These are phyloP conservation scores for Pneumocystis murina DNA, from an alignment of 1,139 yeast genomes.

Conservation along the genomic window DNA sequence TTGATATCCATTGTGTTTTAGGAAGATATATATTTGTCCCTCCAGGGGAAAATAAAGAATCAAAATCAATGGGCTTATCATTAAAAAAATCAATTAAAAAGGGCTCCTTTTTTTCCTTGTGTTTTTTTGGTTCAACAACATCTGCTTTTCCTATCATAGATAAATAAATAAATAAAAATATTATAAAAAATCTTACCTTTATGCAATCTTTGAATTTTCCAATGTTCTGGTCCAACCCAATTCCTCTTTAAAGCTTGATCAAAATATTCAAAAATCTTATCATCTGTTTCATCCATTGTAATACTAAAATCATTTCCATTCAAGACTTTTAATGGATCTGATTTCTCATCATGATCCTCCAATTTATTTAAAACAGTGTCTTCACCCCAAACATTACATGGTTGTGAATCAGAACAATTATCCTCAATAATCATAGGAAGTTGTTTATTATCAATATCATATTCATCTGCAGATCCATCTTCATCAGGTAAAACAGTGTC, in stretches of 20 bases:
- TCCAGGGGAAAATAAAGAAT: conserved; percentile 38
- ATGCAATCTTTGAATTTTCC: conserved; percentile 63
- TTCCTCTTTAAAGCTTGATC: conserved; percentile 52
- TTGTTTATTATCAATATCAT: background rate
- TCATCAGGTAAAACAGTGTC: conserved; percentile 5
- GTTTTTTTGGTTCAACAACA: conserved; percentile 8
- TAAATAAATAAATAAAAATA: conserved; percentile 15
- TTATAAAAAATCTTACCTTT: conserved; percentile 10
- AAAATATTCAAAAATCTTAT: conserved; percentile 63
- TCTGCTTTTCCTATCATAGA: background rate
- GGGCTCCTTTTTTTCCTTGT: conserved; percentile 23
- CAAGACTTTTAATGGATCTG: conserved; percentile 1
- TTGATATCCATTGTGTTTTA: conserved; percentile 29
- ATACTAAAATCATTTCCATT: conserved; percentile 1
- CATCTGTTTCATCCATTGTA: conserved; percentile 28
- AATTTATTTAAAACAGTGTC: background rate
- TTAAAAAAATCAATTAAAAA: conserved; percentile 38
- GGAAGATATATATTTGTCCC: conserved; percentile 31
- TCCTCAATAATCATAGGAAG: conserved; percentile 1
- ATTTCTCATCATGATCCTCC: background rate
- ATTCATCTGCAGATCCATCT: background rate
- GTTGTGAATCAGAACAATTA: conserved; percentile 7
- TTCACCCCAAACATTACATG: conserved; percentile 13
- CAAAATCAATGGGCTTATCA: conserved; percentile 32
- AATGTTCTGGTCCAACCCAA: conserved; percentile 90